These are phyloP conservation scores for Tuber brumale DNA, from an alignment of 495 filamentous ascomycete genomes.

Conservation along the genomic window DNA sequence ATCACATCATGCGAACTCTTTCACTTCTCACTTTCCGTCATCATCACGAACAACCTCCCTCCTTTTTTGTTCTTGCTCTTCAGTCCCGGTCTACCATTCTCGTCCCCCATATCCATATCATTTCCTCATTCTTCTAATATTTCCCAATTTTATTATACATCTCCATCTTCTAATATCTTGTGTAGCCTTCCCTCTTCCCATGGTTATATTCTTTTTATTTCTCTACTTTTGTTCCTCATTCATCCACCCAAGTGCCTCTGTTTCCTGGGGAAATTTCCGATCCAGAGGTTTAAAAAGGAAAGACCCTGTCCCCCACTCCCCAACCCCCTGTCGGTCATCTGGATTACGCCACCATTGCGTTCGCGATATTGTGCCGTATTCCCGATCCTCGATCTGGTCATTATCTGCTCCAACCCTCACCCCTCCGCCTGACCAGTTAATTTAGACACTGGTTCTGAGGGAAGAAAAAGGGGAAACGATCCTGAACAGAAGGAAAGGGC, in stretches of 20 bases:
- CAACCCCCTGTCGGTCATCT: background rate
- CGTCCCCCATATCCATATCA: no score
- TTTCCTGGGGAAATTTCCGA: background rate
- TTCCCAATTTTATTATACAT: no score
- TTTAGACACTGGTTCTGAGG: background rate
- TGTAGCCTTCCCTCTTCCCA: background rate
- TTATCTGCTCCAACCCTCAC: background rate
- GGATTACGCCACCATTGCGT: background rate
- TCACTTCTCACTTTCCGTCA: no score
- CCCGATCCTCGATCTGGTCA: background rate
- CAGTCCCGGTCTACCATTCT: no score
- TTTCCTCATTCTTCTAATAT: no score
- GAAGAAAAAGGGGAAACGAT: background rate
- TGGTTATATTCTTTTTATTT: background rate
- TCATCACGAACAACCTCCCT: no score
- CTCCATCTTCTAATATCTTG: no score
- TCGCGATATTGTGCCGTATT: background rate
- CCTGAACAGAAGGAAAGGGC: background rate
- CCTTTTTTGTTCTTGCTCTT: no score
- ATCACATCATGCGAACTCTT: no score
- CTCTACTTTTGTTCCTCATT: background rate
- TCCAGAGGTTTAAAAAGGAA: no score
- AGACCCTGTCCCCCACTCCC: background rate
- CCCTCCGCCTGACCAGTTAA: background rate
- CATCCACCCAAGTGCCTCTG: background rate